phyloP scores from a whole-genome alignment of 768 basidiomycete genomes.

The Leccinum uliginosum region DNA sequence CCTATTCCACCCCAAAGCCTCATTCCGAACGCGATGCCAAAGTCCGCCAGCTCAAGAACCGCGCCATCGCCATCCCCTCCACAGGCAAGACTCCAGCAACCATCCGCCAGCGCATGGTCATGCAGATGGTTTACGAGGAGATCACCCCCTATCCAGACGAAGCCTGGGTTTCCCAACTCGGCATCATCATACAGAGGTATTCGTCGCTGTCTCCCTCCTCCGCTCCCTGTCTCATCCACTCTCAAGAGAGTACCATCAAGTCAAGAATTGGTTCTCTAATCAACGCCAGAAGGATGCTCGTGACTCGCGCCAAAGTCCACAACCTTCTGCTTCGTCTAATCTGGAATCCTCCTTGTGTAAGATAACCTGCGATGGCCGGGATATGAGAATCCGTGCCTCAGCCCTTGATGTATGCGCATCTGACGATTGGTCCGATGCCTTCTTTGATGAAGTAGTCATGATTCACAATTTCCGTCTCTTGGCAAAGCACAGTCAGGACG shows the following conservation, averaged over 20 bases:
- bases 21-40: slow-evolving; percentile 28
- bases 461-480: slow-evolving; percentile 46
- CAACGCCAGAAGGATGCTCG: slow-evolving; percentile 48
- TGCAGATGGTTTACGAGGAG: slow-evolving; percentile 61
- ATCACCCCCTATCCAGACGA: slow-evolving; percentile 64
- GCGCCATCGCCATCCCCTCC: slow-evolving; percentile 31
- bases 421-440: slow-evolving; percentile 55
- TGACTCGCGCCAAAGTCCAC: slow-evolving; percentile 33
- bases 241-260: slow-evolving; percentile 51
- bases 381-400: slow-evolving; percentile 45
- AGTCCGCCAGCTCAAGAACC: slow-evolving; percentile 30
- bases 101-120: slow-evolving; percentile 51
- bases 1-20: slow-evolving; percentile 18
- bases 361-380: slow-evolving; percentile 34
- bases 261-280: slow-evolving; percentile 69
- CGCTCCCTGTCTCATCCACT: slow-evolving; percentile 1
- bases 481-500: slow-evolving; percentile 35
- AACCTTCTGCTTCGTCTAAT: slow-evolving; percentile 29
- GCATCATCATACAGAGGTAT: slow-evolving; percentile 54
- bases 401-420: slow-evolving; percentile 40
- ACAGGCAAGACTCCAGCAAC: slow-evolving; percentile 46
- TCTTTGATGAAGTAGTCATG: slow-evolving; percentile 61
- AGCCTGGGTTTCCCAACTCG: slow-evolving; percentile 56
- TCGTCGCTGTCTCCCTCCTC: slow-evolving; percentile 2
- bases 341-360: slow-evolving; percentile 33